phyloP scores from a whole-genome alignment of 2,329 filamentous ascomycete genomes.

The Phialemoniopsis sp. region DNA sequence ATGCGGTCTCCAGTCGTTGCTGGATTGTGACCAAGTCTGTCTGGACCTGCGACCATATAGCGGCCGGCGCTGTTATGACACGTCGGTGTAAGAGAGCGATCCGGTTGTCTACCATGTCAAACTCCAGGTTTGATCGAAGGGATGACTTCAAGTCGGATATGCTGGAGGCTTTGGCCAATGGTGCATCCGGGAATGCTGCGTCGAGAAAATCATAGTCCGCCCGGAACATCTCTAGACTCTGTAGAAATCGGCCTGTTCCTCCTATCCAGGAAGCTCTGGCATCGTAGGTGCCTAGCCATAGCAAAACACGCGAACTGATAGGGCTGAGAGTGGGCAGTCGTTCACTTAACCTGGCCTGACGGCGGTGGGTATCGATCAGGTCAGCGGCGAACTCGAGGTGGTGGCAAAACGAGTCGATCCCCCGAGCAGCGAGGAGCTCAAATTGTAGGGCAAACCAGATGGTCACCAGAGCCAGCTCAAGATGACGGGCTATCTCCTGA shows the following conservation, averaged over 20 bases:
- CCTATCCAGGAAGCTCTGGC: constrained; percentile 12
- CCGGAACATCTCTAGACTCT: constrained; percentile 10
- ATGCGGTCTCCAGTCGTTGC: neutral
- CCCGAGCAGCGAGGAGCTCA: constrained; percentile 12
- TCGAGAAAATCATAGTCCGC: constrained; percentile 13
- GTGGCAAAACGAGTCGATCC: constrained; percentile 9
- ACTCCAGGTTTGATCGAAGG: constrained; percentile 10
- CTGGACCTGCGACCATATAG: constrained; percentile 4
- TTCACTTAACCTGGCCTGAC: constrained; percentile 10
- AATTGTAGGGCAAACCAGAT: constrained; percentile 14
- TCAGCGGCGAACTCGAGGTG: constrained; percentile 12
- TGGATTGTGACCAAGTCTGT: no score
- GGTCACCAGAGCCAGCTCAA: constrained; percentile 13
- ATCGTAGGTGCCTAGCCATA: constrained; percentile 13
- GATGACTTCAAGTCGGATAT: constrained; percentile 9
- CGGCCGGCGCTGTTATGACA: neutral
- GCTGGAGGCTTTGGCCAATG: constrained; percentile 1
- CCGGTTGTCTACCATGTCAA: constrained; percentile 11
- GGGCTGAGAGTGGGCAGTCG: constrained; percentile 9
- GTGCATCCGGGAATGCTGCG: constrained; percentile 9
- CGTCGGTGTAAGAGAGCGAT: constrained; percentile 11
- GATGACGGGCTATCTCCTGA: constrained; percentile 9
- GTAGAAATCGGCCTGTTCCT: constrained; percentile 9
- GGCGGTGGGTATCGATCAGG: constrained; percentile 12
- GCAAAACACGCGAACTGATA: constrained; percentile 10